Conservation (phyloP, 2,329 filamentous ascomycete species). For the Macrophomina pseudophaseolina region DNA sequence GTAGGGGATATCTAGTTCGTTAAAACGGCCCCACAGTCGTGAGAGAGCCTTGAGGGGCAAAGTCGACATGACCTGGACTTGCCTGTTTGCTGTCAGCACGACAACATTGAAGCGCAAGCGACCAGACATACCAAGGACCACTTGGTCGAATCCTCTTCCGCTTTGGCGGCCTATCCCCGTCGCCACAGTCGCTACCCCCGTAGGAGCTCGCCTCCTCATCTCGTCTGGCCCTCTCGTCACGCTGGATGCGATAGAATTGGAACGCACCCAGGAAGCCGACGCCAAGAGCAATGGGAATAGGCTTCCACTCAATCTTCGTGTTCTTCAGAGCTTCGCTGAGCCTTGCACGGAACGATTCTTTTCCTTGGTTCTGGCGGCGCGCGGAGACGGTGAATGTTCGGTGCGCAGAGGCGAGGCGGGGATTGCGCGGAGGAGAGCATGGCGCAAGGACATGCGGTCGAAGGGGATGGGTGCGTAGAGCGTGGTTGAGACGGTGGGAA, state of each 20-base stretch:
- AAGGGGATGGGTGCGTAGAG: conserved; percentile 24
- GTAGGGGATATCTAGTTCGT: conserved; percentile 86
- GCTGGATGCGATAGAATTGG: conserved; percentile 79
- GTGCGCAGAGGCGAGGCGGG: background rate
- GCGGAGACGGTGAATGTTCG: conserved; percentile 48
- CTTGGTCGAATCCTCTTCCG: conserved; percentile 74
- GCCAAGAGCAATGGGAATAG: conserved; percentile 84
- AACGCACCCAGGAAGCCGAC: conserved; percentile 82
- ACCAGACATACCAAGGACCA: conserved; percentile 72
- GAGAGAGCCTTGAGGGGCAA: conserved; percentile 90
- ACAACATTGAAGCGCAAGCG: background rate
- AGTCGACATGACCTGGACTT: conserved; percentile 92
- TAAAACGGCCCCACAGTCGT: conserved; percentile 87
- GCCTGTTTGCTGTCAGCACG: conserved; percentile 53
- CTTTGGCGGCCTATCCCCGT: conserved; percentile 56
- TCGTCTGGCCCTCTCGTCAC: conserved; percentile 52
- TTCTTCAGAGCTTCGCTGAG: conserved; percentile 63
- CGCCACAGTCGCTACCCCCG: conserved; percentile 53
- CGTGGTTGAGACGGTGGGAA: conserved; percentile 10
- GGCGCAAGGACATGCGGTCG: conserved; percentile 28
- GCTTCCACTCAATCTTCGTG: conserved; percentile 83
- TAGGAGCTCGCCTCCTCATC: conserved; percentile 47
- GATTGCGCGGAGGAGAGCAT: conserved; percentile 31
- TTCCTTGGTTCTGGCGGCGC: conserved; percentile 46
- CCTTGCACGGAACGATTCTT: conserved; percentile 62